Evolutionary conservation across 768 basidiomycete species (phyloP), one percentile per base, ranked within the genome.

Genomic region (Russula dissimulans): DNA sequence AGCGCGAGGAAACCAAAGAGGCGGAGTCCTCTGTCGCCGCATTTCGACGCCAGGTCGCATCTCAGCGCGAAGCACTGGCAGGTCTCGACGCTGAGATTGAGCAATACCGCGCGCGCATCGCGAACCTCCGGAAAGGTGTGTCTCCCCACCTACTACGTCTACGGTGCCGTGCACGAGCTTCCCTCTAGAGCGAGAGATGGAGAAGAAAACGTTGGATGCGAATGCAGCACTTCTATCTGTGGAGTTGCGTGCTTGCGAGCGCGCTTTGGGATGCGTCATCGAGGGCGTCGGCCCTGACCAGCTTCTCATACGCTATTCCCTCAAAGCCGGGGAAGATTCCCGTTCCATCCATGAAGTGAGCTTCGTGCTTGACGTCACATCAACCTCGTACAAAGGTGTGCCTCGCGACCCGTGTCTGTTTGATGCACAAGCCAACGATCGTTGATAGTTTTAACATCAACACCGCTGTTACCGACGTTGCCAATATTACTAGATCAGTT

Each of bases 231-330:
- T 73, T 36, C 70, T 81, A 12, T 70, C 74, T 2, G 81, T 81
- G 2, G 86, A 90, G 65, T 72, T 89, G 29, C 71, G 73, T 3
- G 77, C 72, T 14, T 80, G 80, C 64, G 84, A 89, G 73, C 75
- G 76, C 7, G 72, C 75, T 38, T 72, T 90, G 36, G 78, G 79
- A 15, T 87, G 84, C 69, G 71, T 77, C 15, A 79, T 94, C n/a
- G 90, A 94, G 70, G 91, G 91, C 42, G 80, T 94, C 44, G 83
- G 84, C 66, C 77, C 76, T 39, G 86, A 89, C 69, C 79, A 82
- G 49, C 77, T 94, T 18, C 78, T 93, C 48, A 74, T 94, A 56
- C 83, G 85, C 5, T 93, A 93, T 70, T 78, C 50, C 32, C 31
- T 62, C 51, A 62, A 48, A 22, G 46, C 17, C 11, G 51, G 18